Conservation (phyloP, 495 filamentous ascomycete genomes). For the Neurospora sp. region DNA sequence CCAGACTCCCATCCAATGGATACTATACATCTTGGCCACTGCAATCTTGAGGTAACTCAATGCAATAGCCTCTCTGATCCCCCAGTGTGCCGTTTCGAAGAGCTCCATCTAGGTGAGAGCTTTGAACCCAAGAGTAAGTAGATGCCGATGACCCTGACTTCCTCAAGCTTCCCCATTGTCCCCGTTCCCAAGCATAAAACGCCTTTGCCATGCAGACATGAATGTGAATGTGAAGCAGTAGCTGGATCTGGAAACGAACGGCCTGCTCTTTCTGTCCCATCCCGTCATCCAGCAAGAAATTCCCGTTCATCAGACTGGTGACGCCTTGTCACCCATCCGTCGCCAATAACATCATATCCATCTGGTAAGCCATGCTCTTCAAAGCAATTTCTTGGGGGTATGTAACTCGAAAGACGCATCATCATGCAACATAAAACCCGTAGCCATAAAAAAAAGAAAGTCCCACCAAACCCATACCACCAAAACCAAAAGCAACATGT, state of each 20-base stretch:
- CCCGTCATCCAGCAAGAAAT: neutral
- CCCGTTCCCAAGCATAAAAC: slow-evolving; percentile 6
- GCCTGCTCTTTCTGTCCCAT: neutral
- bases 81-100: neutral
- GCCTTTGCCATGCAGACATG: slow-evolving; percentile 20
- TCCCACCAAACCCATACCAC: neutral
- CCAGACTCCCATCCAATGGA: neutral
- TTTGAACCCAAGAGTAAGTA: neutral
- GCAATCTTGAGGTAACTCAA: slow-evolving; percentile 21
- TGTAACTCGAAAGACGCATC: neutral
- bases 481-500: neutral
- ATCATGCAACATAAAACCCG: neutral
- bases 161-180: neutral
- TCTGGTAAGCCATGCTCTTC: neutral
- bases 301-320: neutral
- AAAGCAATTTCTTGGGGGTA: neutral
- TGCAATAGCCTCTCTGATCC: neutral
- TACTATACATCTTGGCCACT: slow-evolving; percentile 9
- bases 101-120: neutral
- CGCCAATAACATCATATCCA: neutral
- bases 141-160: slow-evolving; percentile 2
- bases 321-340: neutral
- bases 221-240: slow-evolving; percentile 6
- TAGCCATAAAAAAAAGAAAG: neutral
- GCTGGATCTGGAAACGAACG: neutral